Base-by-base conservation (phyloP, 2,329 filamentous ascomycete genomes). In the Alternaria triticimaculans region DNA sequence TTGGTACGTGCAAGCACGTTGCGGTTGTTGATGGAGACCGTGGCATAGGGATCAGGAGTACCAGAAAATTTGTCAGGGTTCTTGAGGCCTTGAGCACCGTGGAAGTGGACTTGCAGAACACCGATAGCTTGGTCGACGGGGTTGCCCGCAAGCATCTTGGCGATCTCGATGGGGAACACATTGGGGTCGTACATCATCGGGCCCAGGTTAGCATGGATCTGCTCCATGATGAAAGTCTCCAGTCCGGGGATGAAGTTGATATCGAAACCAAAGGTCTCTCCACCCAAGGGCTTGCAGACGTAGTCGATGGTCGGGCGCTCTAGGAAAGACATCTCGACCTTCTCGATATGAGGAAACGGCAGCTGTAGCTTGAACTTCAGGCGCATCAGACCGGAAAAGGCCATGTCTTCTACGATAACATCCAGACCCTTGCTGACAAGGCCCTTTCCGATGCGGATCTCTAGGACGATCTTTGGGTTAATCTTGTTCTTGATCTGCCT, bases 171-270 rank as follows among this genome's bases (percentile, higher is more conserved):
- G 15, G 96, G 96, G 85, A 99, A 99, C 54, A 98, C 94, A 72
- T 99, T 97, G 9, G 96, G 96, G 41, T 89, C 90, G 78, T 99
- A 99, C 93, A 99, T 97, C 91, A 99, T 98, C 0, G 96, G 96
- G 2, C 89, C 91, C 54, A 99, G 83, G 76, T 95, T 97, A 67
- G 91, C 92, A 80, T 99, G 96, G 57, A 99, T 97, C 82, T 97
- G 93, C 73, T 99, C 96, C 78, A 92, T 89, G 73, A 99, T 99
- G 81, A 99, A 99, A 60, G 81, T 87, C 80, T 98, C 94, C 23
- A 99, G 87, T 71, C 95, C 95, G 18, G 96, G 96, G 71, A 99
- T 96, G 81, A 99, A 97, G 83, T 97, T 98, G 86, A 99, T 98
- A 76, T 99, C 96, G 78, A 99, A 97, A 43, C 96, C 96, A 68